These are phyloP conservation scores for Tetrahymena thermophila DNA, from an alignment of 73 alveolate species.

Conservation along the genomic window DNA sequence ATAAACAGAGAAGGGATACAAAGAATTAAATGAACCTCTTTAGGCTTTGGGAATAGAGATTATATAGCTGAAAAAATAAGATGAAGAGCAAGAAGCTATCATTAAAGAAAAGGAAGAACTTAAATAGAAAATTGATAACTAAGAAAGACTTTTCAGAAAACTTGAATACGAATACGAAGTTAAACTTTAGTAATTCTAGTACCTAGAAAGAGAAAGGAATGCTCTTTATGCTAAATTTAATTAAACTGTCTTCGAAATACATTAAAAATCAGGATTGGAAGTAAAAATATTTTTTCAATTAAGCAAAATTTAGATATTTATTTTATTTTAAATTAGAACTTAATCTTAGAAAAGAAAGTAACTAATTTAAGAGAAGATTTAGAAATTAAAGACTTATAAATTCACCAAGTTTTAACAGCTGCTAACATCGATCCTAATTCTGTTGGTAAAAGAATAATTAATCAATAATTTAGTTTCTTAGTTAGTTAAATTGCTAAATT, in stretches of 20 bases:
- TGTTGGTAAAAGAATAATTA: not conserved
- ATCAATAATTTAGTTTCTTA: too few relatives aligned
- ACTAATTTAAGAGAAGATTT: slow-evolving; percentile 86
- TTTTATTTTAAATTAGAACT: slow-evolving; percentile 3
- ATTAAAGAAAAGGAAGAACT: slow-evolving; percentile 66
- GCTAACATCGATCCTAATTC: slow-evolving; percentile 86
- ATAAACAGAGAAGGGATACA: slow-evolving; percentile 60
- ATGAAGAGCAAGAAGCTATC: slow-evolving; percentile 63
- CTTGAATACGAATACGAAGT: slow-evolving; percentile 95
- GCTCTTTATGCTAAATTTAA: slow-evolving; percentile 83
- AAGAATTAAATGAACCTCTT: slow-evolving; percentile 75
- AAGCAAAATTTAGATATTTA: not conserved
- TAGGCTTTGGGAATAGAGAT: slow-evolving; percentile 70
- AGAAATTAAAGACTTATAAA: slow-evolving; percentile 92
- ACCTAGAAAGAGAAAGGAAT: slow-evolving; percentile 84
- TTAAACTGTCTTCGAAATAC: slow-evolving; percentile 77
- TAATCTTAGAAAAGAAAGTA: slow-evolving; percentile 85
- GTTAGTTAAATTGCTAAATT: too few relatives aligned
- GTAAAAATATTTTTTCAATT: not conserved
- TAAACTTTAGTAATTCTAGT: slow-evolving; percentile 78
- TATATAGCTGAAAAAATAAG: slow-evolving; percentile 40
- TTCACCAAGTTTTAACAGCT: slow-evolving; percentile 84
- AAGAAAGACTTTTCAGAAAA: slow-evolving; percentile 68
- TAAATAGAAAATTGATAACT: slow-evolving; percentile 62
- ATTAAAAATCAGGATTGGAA: slow-evolving; percentile 88